Conservation (phyloP, 1,284 basidiomycete species). For the Melampsora americana region DNA sequence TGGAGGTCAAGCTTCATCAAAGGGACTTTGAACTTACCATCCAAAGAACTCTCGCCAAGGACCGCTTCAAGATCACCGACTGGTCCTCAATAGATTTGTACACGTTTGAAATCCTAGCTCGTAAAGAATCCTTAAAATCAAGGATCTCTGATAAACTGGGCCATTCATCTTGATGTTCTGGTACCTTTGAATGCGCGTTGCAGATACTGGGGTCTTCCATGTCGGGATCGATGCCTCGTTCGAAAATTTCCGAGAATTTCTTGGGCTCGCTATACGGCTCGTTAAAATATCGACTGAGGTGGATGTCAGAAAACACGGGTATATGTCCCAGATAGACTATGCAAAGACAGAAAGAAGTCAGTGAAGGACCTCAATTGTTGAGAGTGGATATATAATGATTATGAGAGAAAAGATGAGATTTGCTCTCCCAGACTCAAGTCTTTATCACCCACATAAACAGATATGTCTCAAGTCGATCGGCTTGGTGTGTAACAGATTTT, state of each 20-base stretch:
- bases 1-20: neutral
- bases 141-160: slow-evolving; percentile 71
- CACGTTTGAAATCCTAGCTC: slow-evolving; percentile 66
- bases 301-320: slow-evolving; percentile 78
- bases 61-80: slow-evolving; percentile 64
- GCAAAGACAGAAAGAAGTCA: slow-evolving; percentile 1
- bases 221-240: slow-evolving; percentile 93
- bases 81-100: slow-evolving; percentile 64
- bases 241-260: slow-evolving; percentile 59
- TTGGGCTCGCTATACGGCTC: slow-evolving; percentile 79
- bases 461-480: slow-evolving; percentile 90
- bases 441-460: slow-evolving; percentile 56
- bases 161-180: slow-evolving; percentile 77
- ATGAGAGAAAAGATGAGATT: neutral
- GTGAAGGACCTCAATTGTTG: neutral
- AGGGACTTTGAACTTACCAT: slow-evolving; percentile 47
- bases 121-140: slow-evolving; percentile 72
- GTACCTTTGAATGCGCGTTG: slow-evolving; percentile 85
- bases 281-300: slow-evolving; percentile 70
- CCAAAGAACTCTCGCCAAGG: slow-evolving; percentile 72
- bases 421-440: slow-evolving; percentile 29
- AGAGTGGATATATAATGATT: neutral
- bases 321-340: slow-evolving; percentile 91
- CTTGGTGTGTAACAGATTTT: slow-evolving; percentile 78
- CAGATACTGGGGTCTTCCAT: slow-evolving; percentile 49